Conservation (phyloP, 2,329 filamentous ascomycete genomes). For the Hymenoscyphus scutula region DNA sequence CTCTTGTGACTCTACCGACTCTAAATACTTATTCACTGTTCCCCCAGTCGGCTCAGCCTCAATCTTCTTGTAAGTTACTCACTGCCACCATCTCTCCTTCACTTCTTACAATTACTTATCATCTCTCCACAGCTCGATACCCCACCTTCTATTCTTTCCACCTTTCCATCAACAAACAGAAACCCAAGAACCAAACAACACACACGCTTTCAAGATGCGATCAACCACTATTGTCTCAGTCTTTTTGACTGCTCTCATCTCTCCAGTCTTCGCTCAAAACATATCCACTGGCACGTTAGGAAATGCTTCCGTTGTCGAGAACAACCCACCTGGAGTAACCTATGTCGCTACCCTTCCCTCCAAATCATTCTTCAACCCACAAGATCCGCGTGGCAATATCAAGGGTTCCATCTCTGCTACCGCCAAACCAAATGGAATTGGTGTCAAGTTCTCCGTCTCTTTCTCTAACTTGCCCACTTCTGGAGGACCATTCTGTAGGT, state of each 20-base stretch:
- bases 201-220: slow-evolving; percentile 22
- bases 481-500: slow-evolving; percentile 60
- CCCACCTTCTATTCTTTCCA: neutral
- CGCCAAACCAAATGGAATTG: slow-evolving; percentile 48
- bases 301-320: slow-evolving; percentile 50
- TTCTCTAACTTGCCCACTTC: slow-evolving; percentile 58
- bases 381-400: slow-evolving; percentile 51
- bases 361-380: slow-evolving; percentile 44
- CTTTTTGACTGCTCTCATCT: slow-evolving; percentile 19
- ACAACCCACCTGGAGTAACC: slow-evolving; percentile 54
- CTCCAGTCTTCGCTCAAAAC: slow-evolving; percentile 23
- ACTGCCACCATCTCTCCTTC: neutral
- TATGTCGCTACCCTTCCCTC: slow-evolving; percentile 57
- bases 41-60: neutral
- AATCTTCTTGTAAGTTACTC: neutral
- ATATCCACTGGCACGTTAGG: slow-evolving; percentile 37
- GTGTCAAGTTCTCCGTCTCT: slow-evolving; percentile 53
- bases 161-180: neutral
- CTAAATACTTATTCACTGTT: neutral
- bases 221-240: slow-evolving; percentile 18
- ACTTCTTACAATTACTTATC: neutral
- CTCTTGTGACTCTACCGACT: neutral
- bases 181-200: neutral
- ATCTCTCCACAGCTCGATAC: neutral
- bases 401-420: slow-evolving; percentile 51